Conservation (phyloP, 2,329 filamentous ascomycete genomes). For the Sporothrix schenckii region DNA sequence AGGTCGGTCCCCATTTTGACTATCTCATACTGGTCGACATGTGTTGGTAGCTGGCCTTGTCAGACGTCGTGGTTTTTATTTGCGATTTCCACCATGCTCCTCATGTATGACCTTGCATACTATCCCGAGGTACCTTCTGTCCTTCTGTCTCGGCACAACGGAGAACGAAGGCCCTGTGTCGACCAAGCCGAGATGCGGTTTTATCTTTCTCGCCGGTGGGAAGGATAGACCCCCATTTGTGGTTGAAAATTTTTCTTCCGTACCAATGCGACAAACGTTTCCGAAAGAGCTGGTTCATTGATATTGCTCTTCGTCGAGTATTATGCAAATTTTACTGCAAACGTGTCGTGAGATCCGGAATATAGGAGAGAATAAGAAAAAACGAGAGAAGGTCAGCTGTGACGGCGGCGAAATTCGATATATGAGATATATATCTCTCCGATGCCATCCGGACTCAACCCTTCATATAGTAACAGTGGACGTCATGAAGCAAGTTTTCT, state of each 20-base stretch:
- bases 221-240: background rate
- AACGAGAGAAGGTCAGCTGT: no score
- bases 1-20: background rate
- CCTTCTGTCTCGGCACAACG: background rate
- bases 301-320: background rate
- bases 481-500: no score
- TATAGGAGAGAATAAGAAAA: no score
- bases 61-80: background rate
- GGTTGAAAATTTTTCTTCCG: background rate
- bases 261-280: background rate
- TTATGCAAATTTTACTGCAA: background rate
- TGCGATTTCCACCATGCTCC: background rate
- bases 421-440: no score
- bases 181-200: background rate
- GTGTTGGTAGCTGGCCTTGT: slow-evolving; percentile 1
- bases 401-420: no score
- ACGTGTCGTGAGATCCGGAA: no score
- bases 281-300: background rate
- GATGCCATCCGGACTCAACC: no score
- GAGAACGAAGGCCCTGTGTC: background rate
- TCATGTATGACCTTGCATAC: background rate
- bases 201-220: background rate
- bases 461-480: no score
- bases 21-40: background rate
- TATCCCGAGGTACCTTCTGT: background rate